Conservation (phyloP, 2,329 filamentous ascomycete genomes). For the Spiromastix sp. region DNA sequence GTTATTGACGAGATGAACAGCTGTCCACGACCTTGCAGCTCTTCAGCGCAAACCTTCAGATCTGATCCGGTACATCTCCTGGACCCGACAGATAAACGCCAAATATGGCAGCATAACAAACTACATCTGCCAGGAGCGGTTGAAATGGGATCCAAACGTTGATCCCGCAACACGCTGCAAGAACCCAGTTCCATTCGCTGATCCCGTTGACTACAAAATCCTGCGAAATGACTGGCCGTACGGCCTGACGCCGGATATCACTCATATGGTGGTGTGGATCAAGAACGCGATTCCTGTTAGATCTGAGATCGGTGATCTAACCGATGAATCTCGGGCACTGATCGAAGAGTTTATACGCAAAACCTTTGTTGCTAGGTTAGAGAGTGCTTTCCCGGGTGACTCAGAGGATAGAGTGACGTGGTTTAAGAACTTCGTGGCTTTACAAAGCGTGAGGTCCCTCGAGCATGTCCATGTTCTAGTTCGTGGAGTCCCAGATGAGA, state of each 20-base stretch:
- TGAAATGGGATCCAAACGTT: constrained; percentile 37
- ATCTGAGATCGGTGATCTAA: constrained; percentile 39
- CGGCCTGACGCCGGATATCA: constrained; percentile 43
- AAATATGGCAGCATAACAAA: constrained; percentile 46
- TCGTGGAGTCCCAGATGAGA: constrained; percentile 35
- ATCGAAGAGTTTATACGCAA: constrained; percentile 41
- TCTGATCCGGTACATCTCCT: constrained; percentile 49
- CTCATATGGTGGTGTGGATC: constrained; percentile 49
- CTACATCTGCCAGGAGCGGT: constrained; percentile 45
- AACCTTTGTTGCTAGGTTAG: constrained; percentile 38
- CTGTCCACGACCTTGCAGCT: constrained; percentile 42
- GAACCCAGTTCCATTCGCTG: constrained; percentile 43
- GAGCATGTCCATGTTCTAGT: constrained; percentile 49
- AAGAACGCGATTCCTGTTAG: constrained; percentile 41
- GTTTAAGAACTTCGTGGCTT: constrained; percentile 54
- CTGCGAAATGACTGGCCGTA: constrained; percentile 57
- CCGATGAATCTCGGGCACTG: constrained; percentile 35
- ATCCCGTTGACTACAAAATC: constrained; percentile 45
- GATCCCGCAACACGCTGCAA: constrained; percentile 16
- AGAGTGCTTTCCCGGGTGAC: constrained; percentile 22
- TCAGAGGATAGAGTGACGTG: constrained; percentile 43
- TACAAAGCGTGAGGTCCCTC: constrained; percentile 50
- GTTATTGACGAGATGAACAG: constrained; percentile 18
- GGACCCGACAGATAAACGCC: constrained; percentile 45
- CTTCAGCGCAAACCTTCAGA: constrained; percentile 51